Conservation (phyloP, 345 rosid genomes). For the Gossypium rotundifolium region DNA sequence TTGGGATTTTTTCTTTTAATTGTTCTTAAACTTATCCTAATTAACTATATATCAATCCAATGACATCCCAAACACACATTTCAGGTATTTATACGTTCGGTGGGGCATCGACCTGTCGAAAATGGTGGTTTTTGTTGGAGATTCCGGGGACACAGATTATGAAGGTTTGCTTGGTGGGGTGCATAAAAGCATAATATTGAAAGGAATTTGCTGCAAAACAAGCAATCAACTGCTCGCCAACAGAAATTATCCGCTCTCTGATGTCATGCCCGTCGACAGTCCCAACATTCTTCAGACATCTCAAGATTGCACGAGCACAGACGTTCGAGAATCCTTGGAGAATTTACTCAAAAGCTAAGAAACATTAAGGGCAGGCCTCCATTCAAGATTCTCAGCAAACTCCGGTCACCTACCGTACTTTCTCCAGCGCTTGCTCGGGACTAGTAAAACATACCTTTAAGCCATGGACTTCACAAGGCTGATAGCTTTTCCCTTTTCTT, state of each 20-base stretch:
- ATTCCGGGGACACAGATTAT: slow-evolving; percentile 90
- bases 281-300: slow-evolving; percentile 54
- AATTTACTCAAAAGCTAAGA: slow-evolving; percentile 33
- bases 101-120: slow-evolving; percentile 87
- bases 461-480: neutral
- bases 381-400: neutral
- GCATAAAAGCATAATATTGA: slow-evolving; percentile 69
- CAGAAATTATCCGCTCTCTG: slow-evolving; percentile 77
- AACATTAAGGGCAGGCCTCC: neutral
- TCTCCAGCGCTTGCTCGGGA: neutral
- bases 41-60: neutral
- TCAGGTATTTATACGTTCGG: slow-evolving; percentile 82
- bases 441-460: neutral
- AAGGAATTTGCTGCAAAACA: slow-evolving; percentile 51
- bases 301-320: slow-evolving; percentile 33
- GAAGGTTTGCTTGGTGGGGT: slow-evolving; percentile 88
- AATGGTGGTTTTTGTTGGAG: slow-evolving; percentile 85
- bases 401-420: neutral
- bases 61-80: neutral
- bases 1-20: too few species aligned
- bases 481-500: neutral
- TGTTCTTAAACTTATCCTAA: neutral
- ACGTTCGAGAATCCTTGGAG: slow-evolving; percentile 54
- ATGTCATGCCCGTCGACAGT: slow-evolving; percentile 69
- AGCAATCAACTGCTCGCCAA: slow-evolving; percentile 50